Evolutionary conservation across 805 yeast genomes (phyloP).

Genomic region (Saccharomyces paradoxus): DNA sequence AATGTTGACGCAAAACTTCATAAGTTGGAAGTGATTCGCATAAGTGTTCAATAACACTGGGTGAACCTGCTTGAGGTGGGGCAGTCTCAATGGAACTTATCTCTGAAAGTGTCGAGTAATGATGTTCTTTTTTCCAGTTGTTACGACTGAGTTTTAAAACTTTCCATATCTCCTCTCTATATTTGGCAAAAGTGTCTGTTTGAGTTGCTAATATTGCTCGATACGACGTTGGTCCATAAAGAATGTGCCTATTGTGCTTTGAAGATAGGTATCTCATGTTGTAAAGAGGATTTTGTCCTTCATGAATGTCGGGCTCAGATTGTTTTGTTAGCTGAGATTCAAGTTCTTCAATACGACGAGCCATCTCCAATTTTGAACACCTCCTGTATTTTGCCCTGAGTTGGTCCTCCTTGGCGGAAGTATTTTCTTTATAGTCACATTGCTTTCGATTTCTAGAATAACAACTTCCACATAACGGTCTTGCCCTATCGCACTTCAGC

Average conservation of each 20-base stretch:
- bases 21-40: conserved; percentile 7
- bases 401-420: background rate
- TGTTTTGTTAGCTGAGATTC: background rate
- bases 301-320: background rate
- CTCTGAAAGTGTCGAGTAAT: conserved; percentile 1
- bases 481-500: background rate
- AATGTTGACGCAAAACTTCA: conserved; percentile 3
- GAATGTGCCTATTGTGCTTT: conserved; percentile 3
- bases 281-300: conserved; percentile 1
- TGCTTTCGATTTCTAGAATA: background rate
- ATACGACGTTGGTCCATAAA: conserved; percentile 5
- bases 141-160: background rate
- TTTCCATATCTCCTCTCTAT: conserved; percentile 1
- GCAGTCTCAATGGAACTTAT: background rate
- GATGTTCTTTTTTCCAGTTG: conserved; percentile 2
- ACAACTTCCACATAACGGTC: background rate
- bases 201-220: background rate
- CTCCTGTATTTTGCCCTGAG: conserved; percentile 1
- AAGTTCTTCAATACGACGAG: conserved; percentile 1
- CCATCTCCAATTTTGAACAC: background rate
- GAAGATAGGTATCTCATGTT: conserved; percentile 2
- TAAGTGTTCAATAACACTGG: conserved; percentile 4
- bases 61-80: background rate
- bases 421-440: background rate
- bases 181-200: background rate